Conservation (phyloP, 208 protist genomes). For the Leishmania amazonensis region DNA sequence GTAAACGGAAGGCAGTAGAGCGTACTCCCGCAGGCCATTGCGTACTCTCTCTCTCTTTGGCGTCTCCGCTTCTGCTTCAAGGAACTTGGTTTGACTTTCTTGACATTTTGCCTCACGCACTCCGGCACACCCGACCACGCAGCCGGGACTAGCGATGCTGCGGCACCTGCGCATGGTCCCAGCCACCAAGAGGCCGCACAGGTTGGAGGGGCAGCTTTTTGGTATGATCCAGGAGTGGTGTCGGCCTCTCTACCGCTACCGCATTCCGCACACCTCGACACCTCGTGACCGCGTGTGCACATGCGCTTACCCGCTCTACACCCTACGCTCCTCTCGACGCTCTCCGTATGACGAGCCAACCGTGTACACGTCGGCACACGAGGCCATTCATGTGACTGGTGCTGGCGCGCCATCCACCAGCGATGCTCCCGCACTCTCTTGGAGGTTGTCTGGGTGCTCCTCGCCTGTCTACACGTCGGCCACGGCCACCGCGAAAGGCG, state of each 20-base stretch:
- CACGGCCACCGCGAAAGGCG: not conserved
- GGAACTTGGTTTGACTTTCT: not conserved
- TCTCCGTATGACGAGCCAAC: conserved; percentile 49
- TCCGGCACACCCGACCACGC: not conserved
- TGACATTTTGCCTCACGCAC: not conserved
- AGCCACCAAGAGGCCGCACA: conserved; percentile 18
- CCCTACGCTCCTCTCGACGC: conserved; percentile 41
- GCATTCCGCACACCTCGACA: conserved; percentile 38
- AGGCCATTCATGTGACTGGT: conserved; percentile 20
- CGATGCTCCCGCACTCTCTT: not conserved
- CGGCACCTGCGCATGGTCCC: conserved; percentile 58
- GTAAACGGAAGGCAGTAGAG: not conserved
- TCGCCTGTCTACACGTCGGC: not conserved
- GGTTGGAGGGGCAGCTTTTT: conserved; percentile 20
- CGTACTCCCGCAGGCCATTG: not conserved
- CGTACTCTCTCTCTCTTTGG: not conserved
- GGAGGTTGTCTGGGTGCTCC: not conserved
- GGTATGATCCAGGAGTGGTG: conserved; percentile 29
- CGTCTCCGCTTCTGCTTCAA: not conserved
- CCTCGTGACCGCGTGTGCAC: conserved; percentile 40
- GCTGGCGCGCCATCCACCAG: not conserved
- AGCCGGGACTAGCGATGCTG: conserved; percentile 29
- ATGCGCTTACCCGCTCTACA: conserved; percentile 69
- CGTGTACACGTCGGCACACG: conserved; percentile 3
- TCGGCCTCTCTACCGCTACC: conserved; percentile 40